These are phyloP conservation scores for Canavalia gladiata DNA, from an alignment of 306 rosid genomes.

Conservation along the genomic window DNA sequence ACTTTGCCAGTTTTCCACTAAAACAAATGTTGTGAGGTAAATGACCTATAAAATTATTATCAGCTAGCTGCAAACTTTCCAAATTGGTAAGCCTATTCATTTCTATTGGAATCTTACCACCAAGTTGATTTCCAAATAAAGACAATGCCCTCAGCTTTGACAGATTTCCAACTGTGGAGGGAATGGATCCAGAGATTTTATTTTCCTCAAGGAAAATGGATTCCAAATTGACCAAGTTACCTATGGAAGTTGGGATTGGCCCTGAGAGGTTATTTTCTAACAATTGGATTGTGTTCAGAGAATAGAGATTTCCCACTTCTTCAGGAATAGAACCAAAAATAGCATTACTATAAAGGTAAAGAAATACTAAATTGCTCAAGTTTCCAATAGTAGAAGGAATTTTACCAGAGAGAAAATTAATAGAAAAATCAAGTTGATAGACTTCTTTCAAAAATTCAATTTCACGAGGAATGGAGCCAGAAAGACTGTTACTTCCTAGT, in stretches of 20 bases:
- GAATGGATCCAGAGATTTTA: neutral
- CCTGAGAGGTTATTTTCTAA: neutral
- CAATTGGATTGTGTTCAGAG: neutral
- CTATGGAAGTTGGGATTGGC: conserved; percentile 16
- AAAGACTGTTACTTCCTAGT: neutral
- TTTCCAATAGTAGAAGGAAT: conserved; percentile 43
- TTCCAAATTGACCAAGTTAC: neutral
- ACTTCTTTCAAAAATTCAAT: neutral
- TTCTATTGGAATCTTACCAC: neutral
- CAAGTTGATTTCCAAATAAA: neutral
- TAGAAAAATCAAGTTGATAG: neutral
- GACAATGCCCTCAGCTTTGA: neutral
- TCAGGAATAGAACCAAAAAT: conserved; percentile 9
- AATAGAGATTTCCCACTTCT: conserved; percentile 30
- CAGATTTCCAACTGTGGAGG: neutral
- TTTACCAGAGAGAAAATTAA: neutral
- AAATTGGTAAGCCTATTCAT: neutral
- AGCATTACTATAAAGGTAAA: neutral
- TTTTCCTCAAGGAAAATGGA: neutral
- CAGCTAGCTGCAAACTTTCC: neutral
- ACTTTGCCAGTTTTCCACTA: no score
- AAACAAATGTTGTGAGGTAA: neutral
- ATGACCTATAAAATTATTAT: conserved; percentile 4
- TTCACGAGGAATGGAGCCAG: neutral
- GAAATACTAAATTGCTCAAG: neutral